phyloP scores from a whole-genome alignment of 305 asterid genomes.

The Fraxinus platypoda region DNA sequence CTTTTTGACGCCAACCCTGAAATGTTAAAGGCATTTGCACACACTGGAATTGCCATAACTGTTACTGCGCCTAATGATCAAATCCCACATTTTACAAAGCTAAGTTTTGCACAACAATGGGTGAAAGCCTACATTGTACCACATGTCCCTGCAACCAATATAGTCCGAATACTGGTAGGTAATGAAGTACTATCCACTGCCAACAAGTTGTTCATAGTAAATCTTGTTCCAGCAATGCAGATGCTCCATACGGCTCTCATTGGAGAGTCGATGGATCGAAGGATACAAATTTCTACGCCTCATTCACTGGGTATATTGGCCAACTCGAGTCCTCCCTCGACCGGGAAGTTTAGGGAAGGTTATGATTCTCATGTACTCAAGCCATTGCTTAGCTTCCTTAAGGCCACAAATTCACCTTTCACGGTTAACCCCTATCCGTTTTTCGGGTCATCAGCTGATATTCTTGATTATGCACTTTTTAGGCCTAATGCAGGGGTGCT shows the following conservation, averaged over 20 bases:
- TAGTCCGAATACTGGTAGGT: slow-evolving; percentile 59
- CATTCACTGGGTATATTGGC: slow-evolving; percentile 64
- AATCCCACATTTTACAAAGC: slow-evolving; percentile 47
- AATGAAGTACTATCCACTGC: slow-evolving; percentile 62
- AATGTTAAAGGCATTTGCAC: slow-evolving; percentile 58
- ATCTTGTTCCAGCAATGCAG: slow-evolving; percentile 69
- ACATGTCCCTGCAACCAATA: slow-evolving; percentile 43
- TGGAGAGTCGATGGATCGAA: slow-evolving; percentile 35
- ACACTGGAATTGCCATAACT: slow-evolving; percentile 51
- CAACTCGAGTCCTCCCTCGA: slow-evolving; percentile 63
- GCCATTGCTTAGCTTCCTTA: slow-evolving; percentile 60
- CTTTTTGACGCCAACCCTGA: slow-evolving; percentile 56
- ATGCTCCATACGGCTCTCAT: slow-evolving; percentile 50
- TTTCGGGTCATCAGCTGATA: slow-evolving; percentile 48
- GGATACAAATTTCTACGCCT: slow-evolving; percentile 62
- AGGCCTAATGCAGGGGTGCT: slow-evolving; percentile 55
- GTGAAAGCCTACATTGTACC: slow-evolving; percentile 43
- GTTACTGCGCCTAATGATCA: slow-evolving; percentile 51
- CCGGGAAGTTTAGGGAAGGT: slow-evolving; percentile 55
- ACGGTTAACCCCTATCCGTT: slow-evolving; percentile 71
- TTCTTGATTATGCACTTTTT: slow-evolving; percentile 58
- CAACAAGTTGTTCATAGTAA: slow-evolving; percentile 40
- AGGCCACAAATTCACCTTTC: slow-evolving; percentile 61
- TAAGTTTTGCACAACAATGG: slow-evolving; percentile 53
- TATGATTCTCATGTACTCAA: slow-evolving; percentile 53